Conservation (phyloP, 176 grass and related monocot genomes). For the Phoenix roebelenii region DNA sequence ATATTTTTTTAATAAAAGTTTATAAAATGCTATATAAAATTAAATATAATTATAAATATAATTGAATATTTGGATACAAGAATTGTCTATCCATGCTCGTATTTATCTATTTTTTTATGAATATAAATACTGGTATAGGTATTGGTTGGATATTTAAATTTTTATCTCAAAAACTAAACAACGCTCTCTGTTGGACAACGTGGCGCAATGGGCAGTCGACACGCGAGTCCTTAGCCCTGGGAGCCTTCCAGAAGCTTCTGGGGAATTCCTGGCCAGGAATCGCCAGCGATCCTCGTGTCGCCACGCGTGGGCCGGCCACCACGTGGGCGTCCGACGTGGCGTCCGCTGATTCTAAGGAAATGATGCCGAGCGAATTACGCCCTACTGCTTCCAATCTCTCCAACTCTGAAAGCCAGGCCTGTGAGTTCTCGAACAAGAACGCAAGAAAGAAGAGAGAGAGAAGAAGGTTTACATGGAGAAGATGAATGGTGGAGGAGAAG, state of each 20-base stretch:
- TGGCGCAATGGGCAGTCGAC: conserved; percentile 2
- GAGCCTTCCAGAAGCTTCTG: conserved; percentile 76
- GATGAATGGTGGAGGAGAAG: conserved; percentile 55
- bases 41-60: too few species aligned
- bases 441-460: neutral
- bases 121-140: too few species aligned
- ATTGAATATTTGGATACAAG: too few species aligned
- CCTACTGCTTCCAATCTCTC: conserved; percentile 16
- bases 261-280: conserved; percentile 53
- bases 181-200: conserved; percentile 7
- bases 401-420: conserved; percentile 8
- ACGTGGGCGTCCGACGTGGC: conserved; percentile 62
- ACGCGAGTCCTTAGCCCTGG: conserved; percentile 13
- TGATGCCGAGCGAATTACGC: conserved; percentile 51
- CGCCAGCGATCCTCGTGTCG: conserved; percentile 20
- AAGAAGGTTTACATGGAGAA: conserved; percentile 7
- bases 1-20: too few species aligned
- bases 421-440: too few species aligned
- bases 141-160: too few species aligned
- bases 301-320: conserved; percentile 31
- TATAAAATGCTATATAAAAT: too few species aligned
- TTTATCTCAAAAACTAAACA: too few species aligned
- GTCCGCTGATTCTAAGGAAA: conserved; percentile 33
- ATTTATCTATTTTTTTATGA: too few species aligned
- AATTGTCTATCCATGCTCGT: too few species aligned